A percentile compares a stretch with the other conserved stretches of the same genome.
Conservation (phyloP, 2,329 filamentous ascomycete genomes). For the Fusarium keratoplasticum region DNA sequence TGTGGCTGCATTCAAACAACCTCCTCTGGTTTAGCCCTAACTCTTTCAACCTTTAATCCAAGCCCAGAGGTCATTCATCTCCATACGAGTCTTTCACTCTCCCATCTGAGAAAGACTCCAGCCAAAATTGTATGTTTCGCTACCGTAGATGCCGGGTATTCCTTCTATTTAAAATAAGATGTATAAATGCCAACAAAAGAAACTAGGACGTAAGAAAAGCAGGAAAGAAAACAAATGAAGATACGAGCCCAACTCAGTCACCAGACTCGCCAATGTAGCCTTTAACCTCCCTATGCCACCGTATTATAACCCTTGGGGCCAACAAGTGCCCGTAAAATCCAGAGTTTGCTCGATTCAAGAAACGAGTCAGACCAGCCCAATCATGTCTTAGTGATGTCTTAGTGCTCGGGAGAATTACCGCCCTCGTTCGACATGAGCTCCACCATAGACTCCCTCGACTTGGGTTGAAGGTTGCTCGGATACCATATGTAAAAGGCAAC, state of each 20-base stretch:
- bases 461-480: not conserved
- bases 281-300: not conserved
- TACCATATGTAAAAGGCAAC: slow-evolving; percentile 20
- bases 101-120: not conserved
- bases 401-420: not conserved
- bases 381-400: too few relatives aligned
- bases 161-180: not conserved
- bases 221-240: not conserved
- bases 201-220: not conserved
- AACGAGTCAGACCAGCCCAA: not conserved
- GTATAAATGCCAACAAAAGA: not conserved
- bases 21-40: not conserved
- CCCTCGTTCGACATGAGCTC: not conserved
- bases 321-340: not conserved
- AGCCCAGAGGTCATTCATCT: not conserved
- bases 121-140: not conserved
- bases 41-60: not conserved
- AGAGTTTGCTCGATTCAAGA: not conserved
- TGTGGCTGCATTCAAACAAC: not conserved
- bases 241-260: not conserved
- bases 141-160: not conserved
- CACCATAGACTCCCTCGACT: not conserved
- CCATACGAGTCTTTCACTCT: not conserved
- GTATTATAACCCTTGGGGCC: not conserved
- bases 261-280: not conserved